phyloP scores from a whole-genome alignment of 257 asterid genomes.

The Nicotiana knightiana region DNA sequence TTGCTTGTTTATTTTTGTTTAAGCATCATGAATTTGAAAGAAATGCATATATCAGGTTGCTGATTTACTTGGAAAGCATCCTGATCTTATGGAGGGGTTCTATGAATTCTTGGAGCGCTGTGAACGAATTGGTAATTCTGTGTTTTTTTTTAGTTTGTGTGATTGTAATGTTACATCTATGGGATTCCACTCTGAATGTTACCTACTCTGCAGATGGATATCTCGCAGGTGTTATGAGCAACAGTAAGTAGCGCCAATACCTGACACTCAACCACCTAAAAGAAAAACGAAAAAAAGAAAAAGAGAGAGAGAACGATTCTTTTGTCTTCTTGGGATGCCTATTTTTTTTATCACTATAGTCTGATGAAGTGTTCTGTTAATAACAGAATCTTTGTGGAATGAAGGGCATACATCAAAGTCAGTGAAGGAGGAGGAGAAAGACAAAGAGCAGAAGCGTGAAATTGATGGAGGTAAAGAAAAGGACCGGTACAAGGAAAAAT shows the following conservation, averaged over 20 bases:
- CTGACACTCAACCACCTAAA: background rate
- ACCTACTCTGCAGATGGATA: constrained; percentile 60
- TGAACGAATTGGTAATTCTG: constrained; percentile 52
- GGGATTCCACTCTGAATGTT: constrained; percentile 20
- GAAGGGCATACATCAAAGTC: constrained; percentile 60
- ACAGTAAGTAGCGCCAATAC: constrained; percentile 43
- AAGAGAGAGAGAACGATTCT: background rate
- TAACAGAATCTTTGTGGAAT: constrained; percentile 59
- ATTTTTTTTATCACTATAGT: constrained; percentile 9
- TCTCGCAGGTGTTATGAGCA: constrained; percentile 75
- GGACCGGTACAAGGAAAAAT: constrained; percentile 50
- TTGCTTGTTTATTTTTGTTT: background rate
- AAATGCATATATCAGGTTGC: constrained; percentile 43
- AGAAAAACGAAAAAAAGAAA: background rate
- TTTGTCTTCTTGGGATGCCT: constrained; percentile 15
- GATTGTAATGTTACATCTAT: background rate
- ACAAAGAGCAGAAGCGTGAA: constrained; percentile 57
- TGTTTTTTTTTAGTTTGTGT: constrained; percentile 13
- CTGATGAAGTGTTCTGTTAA: constrained; percentile 2
- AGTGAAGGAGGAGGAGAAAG: constrained; percentile 52
- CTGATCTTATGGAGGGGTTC: constrained; percentile 82
- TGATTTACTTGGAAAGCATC: constrained; percentile 68
- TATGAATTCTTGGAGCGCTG: constrained; percentile 68
- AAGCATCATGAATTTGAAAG: background rate
- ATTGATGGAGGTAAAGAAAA: constrained; percentile 49